phyloP scores from a whole-genome alignment of 148 eudicot genomes.

The Camellia sinensis region DNA sequence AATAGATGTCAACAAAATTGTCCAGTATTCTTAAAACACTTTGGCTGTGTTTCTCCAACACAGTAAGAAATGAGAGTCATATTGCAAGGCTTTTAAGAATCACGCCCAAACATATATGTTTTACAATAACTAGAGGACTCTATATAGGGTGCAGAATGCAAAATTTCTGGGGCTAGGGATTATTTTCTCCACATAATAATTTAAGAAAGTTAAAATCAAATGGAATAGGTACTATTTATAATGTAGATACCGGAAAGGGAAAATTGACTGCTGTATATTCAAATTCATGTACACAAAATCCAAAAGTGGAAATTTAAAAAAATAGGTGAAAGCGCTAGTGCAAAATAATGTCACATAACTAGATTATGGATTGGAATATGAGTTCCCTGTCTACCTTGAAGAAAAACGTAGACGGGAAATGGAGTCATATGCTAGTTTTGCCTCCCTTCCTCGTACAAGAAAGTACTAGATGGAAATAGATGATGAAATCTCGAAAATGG shows the following conservation, averaged over 20 bases:
- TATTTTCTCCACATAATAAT: background rate
- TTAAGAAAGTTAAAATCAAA: too few species aligned
- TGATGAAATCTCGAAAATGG: background rate
- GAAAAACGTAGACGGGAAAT: background rate
- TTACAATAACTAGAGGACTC: background rate
- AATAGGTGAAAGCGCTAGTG: background rate
- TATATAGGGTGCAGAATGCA: background rate
- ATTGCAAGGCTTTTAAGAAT: background rate
- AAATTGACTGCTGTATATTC: background rate
- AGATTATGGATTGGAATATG: background rate
- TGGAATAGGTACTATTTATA: background rate
- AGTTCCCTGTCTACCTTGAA: background rate
- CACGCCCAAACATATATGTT: background rate
- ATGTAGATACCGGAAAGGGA: background rate
- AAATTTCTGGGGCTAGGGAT: background rate
- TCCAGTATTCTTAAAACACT: background rate
- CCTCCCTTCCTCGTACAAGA: background rate
- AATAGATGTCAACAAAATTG: background rate
- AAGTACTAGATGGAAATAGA: background rate
- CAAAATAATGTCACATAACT: background rate
- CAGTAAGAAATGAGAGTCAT: background rate
- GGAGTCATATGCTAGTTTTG: background rate
- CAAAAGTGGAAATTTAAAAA: background rate
- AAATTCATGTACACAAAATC: background rate
- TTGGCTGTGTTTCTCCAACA: background rate